Evolutionary conservation across 192 early-diverging fungal genomes (phyloP).

Genomic region (Podila epigama): DNA sequence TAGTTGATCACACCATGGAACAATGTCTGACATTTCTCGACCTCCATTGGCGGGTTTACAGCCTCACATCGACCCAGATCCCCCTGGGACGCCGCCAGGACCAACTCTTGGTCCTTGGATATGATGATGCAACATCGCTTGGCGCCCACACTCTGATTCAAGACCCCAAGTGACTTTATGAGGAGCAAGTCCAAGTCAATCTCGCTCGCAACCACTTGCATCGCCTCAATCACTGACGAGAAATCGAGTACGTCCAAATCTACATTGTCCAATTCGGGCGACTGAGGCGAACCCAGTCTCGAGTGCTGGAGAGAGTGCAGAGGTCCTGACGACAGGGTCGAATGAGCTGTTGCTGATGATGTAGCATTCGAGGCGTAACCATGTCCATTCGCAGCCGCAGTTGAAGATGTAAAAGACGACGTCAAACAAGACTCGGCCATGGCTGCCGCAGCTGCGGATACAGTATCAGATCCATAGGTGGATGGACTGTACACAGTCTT

Average conservation of each 20-base stretch:
- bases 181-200: constrained; percentile 36
- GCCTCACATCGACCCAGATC: constrained; percentile 33
- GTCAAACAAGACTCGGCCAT: constrained; percentile 10
- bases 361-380: not conserved
- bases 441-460: constrained; percentile 17
- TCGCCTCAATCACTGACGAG: constrained; percentile 44
- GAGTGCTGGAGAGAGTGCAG: constrained; percentile 31
- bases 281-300: constrained; percentile 24
- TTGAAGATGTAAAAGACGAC: constrained; percentile 8
- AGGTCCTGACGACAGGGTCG: constrained; percentile 10
- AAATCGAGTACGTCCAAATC: constrained; percentile 46
- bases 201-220: constrained; percentile 47
- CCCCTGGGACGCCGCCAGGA: constrained; percentile 24
- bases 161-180: constrained; percentile 30
- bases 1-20: constrained; percentile 48
- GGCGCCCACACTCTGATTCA: constrained; percentile 38
- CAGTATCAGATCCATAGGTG: constrained; percentile 2
- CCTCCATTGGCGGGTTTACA: constrained; percentile 34
- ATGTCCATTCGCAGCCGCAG: not conserved
- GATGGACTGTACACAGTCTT: constrained; percentile 15
- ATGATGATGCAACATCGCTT: constrained; percentile 36
- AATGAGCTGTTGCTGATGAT: not conserved
- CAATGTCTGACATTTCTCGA: constrained; percentile 15
- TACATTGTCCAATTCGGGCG: constrained; percentile 23
- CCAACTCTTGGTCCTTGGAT: constrained; percentile 35